A percentile compares a stretch with the other conserved stretches of the same genome.
Conservation (phyloP, 1,284 basidiomycete species). For the Tetrapyrgos nigripes region DNA sequence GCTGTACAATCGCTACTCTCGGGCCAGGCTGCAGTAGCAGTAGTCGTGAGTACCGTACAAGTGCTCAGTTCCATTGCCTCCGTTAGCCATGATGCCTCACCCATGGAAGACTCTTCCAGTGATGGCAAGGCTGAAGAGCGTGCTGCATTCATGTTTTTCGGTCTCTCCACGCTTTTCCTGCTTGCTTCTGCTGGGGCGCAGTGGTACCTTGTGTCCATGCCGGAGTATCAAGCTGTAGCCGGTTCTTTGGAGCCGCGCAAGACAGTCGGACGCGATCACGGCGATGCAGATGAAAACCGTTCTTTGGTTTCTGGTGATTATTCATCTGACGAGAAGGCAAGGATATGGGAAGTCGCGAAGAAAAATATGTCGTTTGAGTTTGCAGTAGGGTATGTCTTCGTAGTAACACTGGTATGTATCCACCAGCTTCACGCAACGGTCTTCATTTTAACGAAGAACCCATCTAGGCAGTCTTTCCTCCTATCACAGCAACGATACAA, state of each 20-base stretch:
- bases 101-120: slow-evolving; percentile 32
- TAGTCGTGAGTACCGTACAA: slow-evolving; percentile 73
- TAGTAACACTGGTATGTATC: slow-evolving; percentile 76
- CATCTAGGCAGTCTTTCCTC: slow-evolving; percentile 80
- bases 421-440: slow-evolving; percentile 5
- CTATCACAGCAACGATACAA: slow-evolving; percentile 79
- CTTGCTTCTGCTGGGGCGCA: slow-evolving; percentile 57
- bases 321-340: slow-evolving; percentile 38
- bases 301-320: slow-evolving; percentile 40
- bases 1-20: slow-evolving; percentile 76
- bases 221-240: slow-evolving; percentile 62
- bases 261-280: slow-evolving; percentile 25
- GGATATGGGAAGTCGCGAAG: slow-evolving; percentile 61
- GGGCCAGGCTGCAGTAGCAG: slow-evolving; percentile 80
- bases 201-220: slow-evolving; percentile 60
- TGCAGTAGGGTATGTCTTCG: slow-evolving; percentile 78
- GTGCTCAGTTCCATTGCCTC: slow-evolving; percentile 68
- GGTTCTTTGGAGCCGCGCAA: slow-evolving; percentile 43
- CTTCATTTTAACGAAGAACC: neutral
- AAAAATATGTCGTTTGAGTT: slow-evolving; percentile 74
- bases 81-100: slow-evolving; percentile 46
- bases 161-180: slow-evolving; percentile 71
- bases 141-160: slow-evolving; percentile 77
- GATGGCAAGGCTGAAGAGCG: slow-evolving; percentile 57
- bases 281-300: slow-evolving; percentile 39